phyloP scores from a whole-genome alignment of 495 filamentous ascomycete species.

The Clavariopsis aquatica region DNA sequence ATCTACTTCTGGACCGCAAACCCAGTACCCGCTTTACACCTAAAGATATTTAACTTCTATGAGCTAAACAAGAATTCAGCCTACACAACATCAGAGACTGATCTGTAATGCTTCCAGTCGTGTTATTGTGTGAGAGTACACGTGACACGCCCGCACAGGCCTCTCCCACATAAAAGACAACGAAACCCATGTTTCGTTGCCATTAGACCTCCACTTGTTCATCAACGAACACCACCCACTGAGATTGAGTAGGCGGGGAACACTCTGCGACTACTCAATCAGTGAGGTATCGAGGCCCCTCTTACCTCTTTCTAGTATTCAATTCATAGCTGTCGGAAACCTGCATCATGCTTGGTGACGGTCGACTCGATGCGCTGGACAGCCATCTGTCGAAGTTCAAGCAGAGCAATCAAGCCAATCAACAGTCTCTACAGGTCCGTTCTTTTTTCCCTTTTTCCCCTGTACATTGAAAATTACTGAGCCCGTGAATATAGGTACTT shows the following conservation, averaged over 20 bases:
- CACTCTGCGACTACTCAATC: not conserved
- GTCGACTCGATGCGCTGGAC: conserved; percentile 21
- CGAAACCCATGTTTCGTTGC: not conserved
- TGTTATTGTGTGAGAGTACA: not conserved
- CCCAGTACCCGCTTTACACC: too few species aligned
- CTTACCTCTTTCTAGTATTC: not conserved
- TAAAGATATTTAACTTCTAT: too few species aligned
- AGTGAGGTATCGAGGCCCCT: not conserved
- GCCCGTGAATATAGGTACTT: conserved; percentile 10
- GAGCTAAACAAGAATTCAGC: too few species aligned
- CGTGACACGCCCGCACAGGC: not conserved
- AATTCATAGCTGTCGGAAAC: not conserved
- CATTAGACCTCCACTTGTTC: not conserved
- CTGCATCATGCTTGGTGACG: conserved; percentile 20
- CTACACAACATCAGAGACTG: too few species aligned
- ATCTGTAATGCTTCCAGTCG: too few species aligned
- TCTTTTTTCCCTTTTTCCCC: not conserved
- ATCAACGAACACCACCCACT: not conserved
- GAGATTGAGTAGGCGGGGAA: not conserved
- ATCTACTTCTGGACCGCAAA: too few species aligned
- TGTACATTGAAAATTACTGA: not conserved
- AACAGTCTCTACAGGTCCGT: conserved; percentile 27
- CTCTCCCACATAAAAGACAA: not conserved
- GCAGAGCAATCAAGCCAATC: conserved; percentile 13
- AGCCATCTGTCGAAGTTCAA: conserved; percentile 30